Conservation (phyloP, 1,139 yeast species). For the Magnusiomyces paraingens region DNA sequence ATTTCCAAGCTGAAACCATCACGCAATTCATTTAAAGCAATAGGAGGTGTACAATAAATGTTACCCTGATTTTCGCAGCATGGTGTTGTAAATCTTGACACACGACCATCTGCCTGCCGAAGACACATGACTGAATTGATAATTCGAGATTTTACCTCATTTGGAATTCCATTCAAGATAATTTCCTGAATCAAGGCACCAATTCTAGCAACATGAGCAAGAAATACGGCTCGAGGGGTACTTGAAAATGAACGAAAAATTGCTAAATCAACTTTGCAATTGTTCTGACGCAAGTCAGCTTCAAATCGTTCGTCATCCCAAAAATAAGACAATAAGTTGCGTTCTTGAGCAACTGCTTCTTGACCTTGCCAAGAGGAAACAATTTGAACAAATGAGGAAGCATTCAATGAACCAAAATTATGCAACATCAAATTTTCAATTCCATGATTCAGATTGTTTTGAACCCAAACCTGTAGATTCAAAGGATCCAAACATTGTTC, state of each 20-base stretch:
- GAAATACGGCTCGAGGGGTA: background rate
- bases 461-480: background rate
- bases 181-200: background rate
- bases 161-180: background rate
- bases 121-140: background rate
- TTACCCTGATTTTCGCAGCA: too few relatives aligned
- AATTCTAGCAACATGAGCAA: background rate
- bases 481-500: background rate
- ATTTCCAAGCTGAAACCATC: too few relatives aligned
- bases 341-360: background rate
- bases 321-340: background rate
- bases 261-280: background rate
- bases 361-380: background rate
- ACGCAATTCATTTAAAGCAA: too few relatives aligned
- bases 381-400: background rate
- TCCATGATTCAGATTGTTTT: background rate
- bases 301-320: slow-evolving; percentile 1
- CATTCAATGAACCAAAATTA: background rate
- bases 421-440: background rate
- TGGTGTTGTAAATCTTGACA: too few relatives aligned
- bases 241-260: background rate
- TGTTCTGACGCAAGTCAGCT: background rate
- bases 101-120: too few relatives aligned
- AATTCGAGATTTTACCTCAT: background rate
- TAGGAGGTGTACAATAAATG: too few relatives aligned